A percentile compares a stretch with the other conserved stretches of the same genome.
These are phyloP conservation scores for Stemphylium beticola DNA, from an alignment of 2,329 filamentous ascomycete species.

Conservation along the genomic window DNA sequence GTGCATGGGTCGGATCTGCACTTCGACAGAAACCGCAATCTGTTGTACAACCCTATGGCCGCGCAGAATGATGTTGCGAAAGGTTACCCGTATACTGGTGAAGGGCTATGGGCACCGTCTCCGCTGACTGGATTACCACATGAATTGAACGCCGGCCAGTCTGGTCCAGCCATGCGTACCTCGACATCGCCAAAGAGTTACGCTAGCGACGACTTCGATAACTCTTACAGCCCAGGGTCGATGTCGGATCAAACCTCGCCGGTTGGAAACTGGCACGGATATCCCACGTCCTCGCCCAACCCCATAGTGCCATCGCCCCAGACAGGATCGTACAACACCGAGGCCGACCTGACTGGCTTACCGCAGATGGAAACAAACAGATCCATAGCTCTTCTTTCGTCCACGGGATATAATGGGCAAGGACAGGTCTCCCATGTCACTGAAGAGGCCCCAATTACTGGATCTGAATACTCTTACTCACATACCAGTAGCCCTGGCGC, in stretches of 20 bases:
- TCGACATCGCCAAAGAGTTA: constrained; percentile 31
- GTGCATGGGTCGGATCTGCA: constrained; percentile 9
- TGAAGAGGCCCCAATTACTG: neutral
- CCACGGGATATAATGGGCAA: neutral
- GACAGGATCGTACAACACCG: neutral
- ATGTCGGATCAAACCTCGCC: constrained; percentile 8
- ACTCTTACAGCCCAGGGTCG: constrained; percentile 13
- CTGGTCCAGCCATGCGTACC: constrained; percentile 17
- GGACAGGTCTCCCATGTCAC: neutral
- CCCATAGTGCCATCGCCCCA: neutral
- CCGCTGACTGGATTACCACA: neutral
- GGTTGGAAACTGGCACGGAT: constrained; percentile 8
- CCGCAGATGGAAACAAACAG: neutral
- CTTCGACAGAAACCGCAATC: constrained; percentile 10
- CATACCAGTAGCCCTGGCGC: constrained; percentile 11
- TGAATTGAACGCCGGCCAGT: constrained; percentile 2
- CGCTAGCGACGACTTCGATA: constrained; percentile 20
- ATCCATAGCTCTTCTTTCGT: neutral
- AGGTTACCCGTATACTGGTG: neutral
- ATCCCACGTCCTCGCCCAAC: neutral
- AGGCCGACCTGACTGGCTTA: neutral
- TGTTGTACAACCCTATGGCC: constrained; percentile 11
- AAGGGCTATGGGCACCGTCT: constrained; percentile 3
- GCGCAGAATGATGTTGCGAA: constrained; percentile 13
- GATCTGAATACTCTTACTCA: constrained; percentile 15